Evolutionary conservation across 306 rosid genomes (phyloP).

Genomic region (Pyrus pyrifolia): DNA sequence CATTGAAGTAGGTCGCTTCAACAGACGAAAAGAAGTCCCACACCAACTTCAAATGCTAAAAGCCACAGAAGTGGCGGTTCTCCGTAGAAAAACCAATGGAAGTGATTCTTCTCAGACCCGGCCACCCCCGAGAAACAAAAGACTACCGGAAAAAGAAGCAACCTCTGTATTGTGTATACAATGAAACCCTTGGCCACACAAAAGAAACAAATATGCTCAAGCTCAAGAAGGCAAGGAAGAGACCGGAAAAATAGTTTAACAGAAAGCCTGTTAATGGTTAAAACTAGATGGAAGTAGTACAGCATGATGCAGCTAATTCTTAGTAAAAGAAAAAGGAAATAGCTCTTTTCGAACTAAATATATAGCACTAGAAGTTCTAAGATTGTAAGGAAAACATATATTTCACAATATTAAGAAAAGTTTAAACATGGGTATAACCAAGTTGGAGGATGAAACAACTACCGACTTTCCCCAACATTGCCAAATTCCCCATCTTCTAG

Average conservation of each 20-base stretch:
- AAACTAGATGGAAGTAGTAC: neutral
- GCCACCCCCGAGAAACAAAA: neutral
- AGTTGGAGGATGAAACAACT: conserved; percentile 27
- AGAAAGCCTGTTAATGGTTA: neutral
- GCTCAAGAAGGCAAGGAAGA: neutral
- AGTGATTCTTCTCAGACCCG: neutral
- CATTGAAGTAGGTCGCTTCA: neutral
- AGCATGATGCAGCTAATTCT: neutral
- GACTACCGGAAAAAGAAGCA: neutral
- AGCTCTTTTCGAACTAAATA: neutral
- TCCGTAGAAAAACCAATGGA: neutral
- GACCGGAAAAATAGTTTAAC: neutral
- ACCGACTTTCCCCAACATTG: conserved; percentile 50
- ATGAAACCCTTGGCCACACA: neutral
- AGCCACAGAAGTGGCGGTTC: neutral
- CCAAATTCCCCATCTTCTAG: conserved; percentile 88
- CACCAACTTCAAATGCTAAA: neutral
- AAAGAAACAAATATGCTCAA: neutral
- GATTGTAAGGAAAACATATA: conserved; percentile 1
- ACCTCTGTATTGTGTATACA: neutral
- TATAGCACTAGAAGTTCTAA: neutral
- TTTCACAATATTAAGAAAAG: neutral
- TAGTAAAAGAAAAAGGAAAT: neutral
- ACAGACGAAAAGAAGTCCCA: neutral
- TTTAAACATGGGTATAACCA: neutral